Evolutionary conservation across 108 stramenopile genomes (phyloP).

Genomic region (Chaetoceros muelleri): DNA sequence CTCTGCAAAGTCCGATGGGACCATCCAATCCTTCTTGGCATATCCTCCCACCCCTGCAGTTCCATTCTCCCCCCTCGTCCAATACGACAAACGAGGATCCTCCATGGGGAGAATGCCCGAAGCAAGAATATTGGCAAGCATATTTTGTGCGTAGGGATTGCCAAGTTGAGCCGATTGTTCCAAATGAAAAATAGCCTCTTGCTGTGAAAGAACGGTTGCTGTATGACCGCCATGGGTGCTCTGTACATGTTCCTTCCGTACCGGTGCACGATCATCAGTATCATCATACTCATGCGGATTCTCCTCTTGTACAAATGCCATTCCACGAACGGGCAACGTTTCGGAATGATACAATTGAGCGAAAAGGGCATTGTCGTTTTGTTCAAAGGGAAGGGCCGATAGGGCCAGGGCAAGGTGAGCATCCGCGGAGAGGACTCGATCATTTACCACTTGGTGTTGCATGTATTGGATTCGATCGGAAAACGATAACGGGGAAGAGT

Average conservation of each 20-base stretch:
- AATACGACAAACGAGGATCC: slow-evolving; percentile 23
- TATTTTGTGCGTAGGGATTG: slow-evolving; percentile 64
- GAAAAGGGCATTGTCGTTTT: not conserved
- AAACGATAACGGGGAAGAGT: not conserved
- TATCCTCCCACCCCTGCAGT: not conserved
- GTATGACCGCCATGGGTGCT: not conserved
- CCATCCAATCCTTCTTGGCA: not conserved
- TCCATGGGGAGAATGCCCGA: slow-evolving; percentile 64
- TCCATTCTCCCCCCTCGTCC: slow-evolving; percentile 16
- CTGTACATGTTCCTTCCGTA: not conserved
- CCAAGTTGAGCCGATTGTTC: slow-evolving; percentile 59
- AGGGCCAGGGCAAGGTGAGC: not conserved
- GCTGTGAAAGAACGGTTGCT: not conserved
- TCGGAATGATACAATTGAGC: not conserved
- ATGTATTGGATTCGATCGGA: not conserved
- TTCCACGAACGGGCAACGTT: not conserved
- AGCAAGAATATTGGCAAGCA: slow-evolving; percentile 52
- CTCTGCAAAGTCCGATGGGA: not conserved
- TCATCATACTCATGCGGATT: not conserved
- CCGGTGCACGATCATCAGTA: not conserved
- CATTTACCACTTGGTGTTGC: not conserved
- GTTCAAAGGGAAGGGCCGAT: not conserved
- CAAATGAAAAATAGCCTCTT: slow-evolving; percentile 22
- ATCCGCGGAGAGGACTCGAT: not conserved
- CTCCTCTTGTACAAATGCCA: not conserved